phyloP scores from a whole-genome alignment of 176 grass and related monocot genomes.

The Carex scoparia region DNA sequence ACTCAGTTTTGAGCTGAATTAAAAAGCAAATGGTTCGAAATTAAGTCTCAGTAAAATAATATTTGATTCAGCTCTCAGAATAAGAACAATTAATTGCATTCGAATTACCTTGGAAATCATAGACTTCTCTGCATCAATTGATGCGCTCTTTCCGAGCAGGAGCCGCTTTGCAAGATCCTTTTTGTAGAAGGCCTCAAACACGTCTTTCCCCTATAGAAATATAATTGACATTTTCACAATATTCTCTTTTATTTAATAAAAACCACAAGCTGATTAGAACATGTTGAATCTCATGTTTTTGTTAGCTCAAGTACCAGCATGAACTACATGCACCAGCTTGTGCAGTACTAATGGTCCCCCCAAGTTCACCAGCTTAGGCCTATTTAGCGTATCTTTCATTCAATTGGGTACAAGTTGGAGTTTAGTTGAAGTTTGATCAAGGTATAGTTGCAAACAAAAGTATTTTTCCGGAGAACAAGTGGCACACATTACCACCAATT shows the following conservation, averaged over 20 bases:
- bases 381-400: background rate
- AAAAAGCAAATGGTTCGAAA: slow-evolving; percentile 18
- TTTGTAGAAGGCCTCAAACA: slow-evolving; percentile 99
- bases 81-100: slow-evolving; percentile 3
- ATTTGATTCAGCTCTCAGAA: background rate
- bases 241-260: background rate
- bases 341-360: background rate
- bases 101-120: slow-evolving; percentile 96
- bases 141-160: slow-evolving; percentile 95
- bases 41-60: slow-evolving; percentile 25
- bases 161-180: slow-evolving; percentile 98
- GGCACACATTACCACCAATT: background rate
- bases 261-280: background rate
- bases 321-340: background rate
- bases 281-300: background rate
- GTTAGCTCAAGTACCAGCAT: background rate
- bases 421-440: slow-evolving; percentile 5
- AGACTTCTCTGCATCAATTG: slow-evolving; percentile 97
- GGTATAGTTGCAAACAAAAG: background rate
- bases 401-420: background rate
- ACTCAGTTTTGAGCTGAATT: slow-evolving; percentile 98
- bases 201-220: slow-evolving; percentile 89
- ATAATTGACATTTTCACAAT: background rate
- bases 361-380: background rate
- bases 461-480: background rate